These are phyloP conservation scores for Colletotrichum truncatum DNA, from an alignment of 2,329 filamentous ascomycete genomes.

Conservation along the genomic window DNA sequence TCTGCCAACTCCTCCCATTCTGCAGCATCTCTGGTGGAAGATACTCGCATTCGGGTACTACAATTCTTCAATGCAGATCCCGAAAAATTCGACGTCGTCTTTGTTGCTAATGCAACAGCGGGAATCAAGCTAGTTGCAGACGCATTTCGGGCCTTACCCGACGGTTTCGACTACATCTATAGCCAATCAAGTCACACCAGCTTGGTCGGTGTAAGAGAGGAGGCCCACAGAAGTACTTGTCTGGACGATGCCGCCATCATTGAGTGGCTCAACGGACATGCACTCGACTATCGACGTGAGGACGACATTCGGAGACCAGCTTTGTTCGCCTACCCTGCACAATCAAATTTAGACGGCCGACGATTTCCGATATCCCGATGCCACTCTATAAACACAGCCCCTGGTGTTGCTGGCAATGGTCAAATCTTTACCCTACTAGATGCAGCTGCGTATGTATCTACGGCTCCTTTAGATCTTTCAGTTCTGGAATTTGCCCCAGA, in stretches of 20 bases:
- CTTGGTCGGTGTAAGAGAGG: conserved; percentile 74
- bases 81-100: conserved; percentile 68
- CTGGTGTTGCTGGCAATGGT: accelerated
- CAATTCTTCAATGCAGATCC: conserved; percentile 66
- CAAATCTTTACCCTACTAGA: conserved; percentile 46
- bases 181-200: conserved; percentile 71
- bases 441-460: conserved; percentile 83
- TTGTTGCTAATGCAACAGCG: conserved; percentile 69
- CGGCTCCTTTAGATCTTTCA: conserved; percentile 77
- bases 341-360: conserved; percentile 91
- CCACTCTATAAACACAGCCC: background rate
- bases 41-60: conserved; percentile 55
- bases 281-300: conserved; percentile 36
- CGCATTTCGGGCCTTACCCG: conserved; percentile 62
- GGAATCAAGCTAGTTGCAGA: conserved; percentile 71
- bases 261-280: background rate
- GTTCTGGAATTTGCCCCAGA: conserved; percentile 73
- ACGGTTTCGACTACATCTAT: conserved; percentile 67
- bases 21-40: background rate
- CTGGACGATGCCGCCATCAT: conserved; percentile 33
- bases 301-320: conserved; percentile 39
- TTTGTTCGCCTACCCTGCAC: conserved; percentile 84
- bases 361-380: conserved; percentile 76
- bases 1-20: conserved; percentile 41
- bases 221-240: conserved; percentile 60